Conservation (phyloP, 2,329 filamentous ascomycete genomes). For the Setomelanomma holmii region DNA sequence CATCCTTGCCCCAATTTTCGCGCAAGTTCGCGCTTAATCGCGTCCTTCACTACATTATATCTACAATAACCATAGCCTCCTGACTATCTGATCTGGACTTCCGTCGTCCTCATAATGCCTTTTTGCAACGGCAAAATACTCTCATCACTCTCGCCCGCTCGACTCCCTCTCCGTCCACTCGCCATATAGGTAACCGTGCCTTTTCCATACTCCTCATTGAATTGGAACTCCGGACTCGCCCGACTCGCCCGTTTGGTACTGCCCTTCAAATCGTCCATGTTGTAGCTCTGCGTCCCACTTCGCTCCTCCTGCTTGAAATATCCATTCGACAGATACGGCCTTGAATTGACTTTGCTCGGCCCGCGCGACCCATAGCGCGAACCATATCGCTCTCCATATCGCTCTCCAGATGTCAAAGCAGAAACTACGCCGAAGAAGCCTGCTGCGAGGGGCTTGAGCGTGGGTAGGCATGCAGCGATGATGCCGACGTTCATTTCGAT, state of each 20-base stretch:
- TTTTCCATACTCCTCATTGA: constrained; percentile 17
- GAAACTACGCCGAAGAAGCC: constrained; percentile 30
- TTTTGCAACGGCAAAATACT: constrained; percentile 17
- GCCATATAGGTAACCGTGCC: constrained; percentile 17
- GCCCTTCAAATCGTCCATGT: background rate
- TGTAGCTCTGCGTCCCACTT: background rate
- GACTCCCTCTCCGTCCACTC: constrained; percentile 7
- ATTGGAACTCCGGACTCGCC: background rate
- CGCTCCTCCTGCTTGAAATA: background rate
- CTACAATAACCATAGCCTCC: no score
- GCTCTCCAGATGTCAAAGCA: constrained; percentile 24
- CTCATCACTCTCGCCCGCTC: constrained; percentile 16
- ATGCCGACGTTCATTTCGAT: constrained; percentile 44
- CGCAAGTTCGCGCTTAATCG: no score
- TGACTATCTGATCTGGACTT: constrained; percentile 9
- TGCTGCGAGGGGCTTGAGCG: constrained; percentile 37
- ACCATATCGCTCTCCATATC: constrained; percentile 14
- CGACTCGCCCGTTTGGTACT: background rate
- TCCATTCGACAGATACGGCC: background rate
- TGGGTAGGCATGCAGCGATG: constrained; percentile 37
- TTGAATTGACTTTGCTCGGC: constrained; percentile 19
- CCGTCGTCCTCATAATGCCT: constrained; percentile 27
- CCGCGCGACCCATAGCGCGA: constrained; percentile 25
- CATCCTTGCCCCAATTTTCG: no score
- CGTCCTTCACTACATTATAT: no score